Percentiles rank a stretch among this genome's conserved stretches.
Conservation (phyloP, 805 yeast species). For the Lachancea dasiensis region DNA sequence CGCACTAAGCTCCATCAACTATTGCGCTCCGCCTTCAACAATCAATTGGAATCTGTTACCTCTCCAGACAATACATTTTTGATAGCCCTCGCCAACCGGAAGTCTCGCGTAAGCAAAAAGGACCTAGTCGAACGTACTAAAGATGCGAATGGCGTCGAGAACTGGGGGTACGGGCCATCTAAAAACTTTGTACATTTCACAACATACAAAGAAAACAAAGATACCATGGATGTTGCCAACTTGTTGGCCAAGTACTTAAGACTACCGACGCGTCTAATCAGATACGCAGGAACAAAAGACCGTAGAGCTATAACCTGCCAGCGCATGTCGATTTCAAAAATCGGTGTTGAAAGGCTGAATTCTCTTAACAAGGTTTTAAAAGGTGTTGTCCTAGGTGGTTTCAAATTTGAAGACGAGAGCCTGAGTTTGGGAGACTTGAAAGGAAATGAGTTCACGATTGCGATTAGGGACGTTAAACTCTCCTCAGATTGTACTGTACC, state of each 20-base stretch:
- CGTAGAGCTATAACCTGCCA: slow-evolving; percentile 95
- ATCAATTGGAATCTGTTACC: slow-evolving; percentile 74
- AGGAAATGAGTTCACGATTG: slow-evolving; percentile 86
- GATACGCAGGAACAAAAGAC: slow-evolving; percentile 95
- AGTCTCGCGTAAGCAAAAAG: slow-evolving; percentile 35
- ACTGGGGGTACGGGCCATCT: slow-evolving; percentile 68
- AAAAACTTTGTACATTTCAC: slow-evolving; percentile 69
- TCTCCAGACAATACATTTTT: slow-evolving; percentile 59
- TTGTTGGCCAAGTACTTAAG: slow-evolving; percentile 66
- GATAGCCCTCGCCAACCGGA: slow-evolving; percentile 48
- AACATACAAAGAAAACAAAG: slow-evolving; percentile 89
- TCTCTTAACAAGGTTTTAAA: slow-evolving; percentile 68
- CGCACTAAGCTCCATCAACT: slow-evolving; percentile 78
- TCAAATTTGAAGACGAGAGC: slow-evolving; percentile 54
- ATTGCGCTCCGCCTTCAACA: slow-evolving; percentile 64
- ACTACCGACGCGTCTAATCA: slow-evolving; percentile 61
- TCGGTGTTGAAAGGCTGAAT: slow-evolving; percentile 68
- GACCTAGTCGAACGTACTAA: slow-evolving; percentile 33
- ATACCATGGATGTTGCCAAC: slow-evolving; percentile 91
- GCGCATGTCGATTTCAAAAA: slow-evolving; percentile 59
- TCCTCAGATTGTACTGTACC: slow-evolving; percentile 25
- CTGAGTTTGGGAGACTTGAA: slow-evolving; percentile 73
- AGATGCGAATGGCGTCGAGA: slow-evolving; percentile 47
- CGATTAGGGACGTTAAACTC: slow-evolving; percentile 65
- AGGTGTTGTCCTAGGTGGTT: slow-evolving; percentile 78